These are phyloP conservation scores for Suillus alpinus DNA, from an alignment of 768 basidiomycete species.

Conservation along the genomic window DNA sequence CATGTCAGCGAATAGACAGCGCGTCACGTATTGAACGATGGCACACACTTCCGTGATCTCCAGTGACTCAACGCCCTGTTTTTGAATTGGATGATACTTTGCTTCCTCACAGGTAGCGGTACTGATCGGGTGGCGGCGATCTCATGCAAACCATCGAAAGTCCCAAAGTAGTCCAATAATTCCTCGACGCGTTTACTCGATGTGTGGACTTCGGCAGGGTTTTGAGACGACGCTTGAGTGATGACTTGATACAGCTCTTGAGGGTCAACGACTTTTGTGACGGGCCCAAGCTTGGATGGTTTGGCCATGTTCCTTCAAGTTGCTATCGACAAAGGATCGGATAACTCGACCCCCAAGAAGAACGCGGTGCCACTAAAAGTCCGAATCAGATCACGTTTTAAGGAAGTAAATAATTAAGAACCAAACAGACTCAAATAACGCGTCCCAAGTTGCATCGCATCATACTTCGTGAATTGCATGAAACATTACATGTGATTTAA, in stretches of 20 bases:
- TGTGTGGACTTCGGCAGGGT: constrained; percentile 45
- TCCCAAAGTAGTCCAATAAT: constrained; percentile 66
- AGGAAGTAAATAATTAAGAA: constrained; percentile 8
- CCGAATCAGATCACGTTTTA: constrained; percentile 3
- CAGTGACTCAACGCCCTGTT: constrained; percentile 74
- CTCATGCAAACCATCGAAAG: constrained; percentile 67
- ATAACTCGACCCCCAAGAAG: constrained; percentile 1
- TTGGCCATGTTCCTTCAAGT: constrained; percentile 20
- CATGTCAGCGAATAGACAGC: constrained; percentile 7
- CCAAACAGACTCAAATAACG: constrained; percentile 42
- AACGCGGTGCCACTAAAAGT: not conserved
- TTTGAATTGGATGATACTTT: constrained; percentile 88
- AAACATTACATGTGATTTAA: not conserved
- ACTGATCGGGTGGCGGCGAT: constrained; percentile 62
- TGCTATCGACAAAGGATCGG: constrained; percentile 5
- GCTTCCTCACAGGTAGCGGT: constrained; percentile 69
- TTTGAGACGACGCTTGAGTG: constrained; percentile 69
- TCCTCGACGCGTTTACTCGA: constrained; percentile 63
- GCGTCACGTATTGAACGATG: not conserved
- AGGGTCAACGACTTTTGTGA: constrained; percentile 44
- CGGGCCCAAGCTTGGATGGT: constrained; percentile 2
- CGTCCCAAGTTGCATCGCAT: constrained; percentile 29
- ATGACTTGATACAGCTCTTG: constrained; percentile 68
- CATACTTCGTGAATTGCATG: not conserved
- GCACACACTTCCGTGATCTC: constrained; percentile 69